These are phyloP conservation scores for Camelina hispida DNA, from an alignment of 345 rosid genomes.

Conservation along the genomic window DNA sequence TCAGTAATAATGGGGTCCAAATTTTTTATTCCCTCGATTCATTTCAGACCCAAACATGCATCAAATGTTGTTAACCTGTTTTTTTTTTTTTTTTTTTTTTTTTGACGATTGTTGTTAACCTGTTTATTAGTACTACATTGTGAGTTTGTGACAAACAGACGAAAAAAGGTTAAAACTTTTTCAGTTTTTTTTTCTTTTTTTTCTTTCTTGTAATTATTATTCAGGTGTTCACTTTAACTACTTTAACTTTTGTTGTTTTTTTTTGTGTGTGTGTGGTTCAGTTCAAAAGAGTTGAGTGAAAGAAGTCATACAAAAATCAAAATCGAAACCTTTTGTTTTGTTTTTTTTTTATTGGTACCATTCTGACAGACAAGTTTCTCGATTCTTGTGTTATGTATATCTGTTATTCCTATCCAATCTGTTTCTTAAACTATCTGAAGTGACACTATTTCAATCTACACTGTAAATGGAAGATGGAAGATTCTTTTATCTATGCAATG, in stretches of 20 bases:
- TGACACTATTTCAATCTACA: neutral
- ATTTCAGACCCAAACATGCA: neutral
- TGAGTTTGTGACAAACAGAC: too few species aligned
- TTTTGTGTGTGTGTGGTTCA: neutral
- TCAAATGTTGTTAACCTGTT: too few species aligned
- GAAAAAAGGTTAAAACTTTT: neutral
- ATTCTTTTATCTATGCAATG: slow-evolving; percentile 9
- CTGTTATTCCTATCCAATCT: neutral
- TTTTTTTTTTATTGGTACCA: neutral
- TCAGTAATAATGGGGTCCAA: neutral
- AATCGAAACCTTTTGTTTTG: neutral
- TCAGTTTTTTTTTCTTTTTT: neutral
- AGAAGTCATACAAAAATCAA: neutral
- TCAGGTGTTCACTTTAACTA: neutral
- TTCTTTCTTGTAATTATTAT: too few species aligned
- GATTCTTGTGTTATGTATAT: neutral
- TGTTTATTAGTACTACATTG: too few species aligned
- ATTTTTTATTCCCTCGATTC: neutral
- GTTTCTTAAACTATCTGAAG: neutral
- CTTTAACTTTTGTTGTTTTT: neutral
- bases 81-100: too few species aligned
- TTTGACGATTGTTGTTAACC: too few species aligned
- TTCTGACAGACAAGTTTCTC: neutral
- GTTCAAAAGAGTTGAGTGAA: neutral
- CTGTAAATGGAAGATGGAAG: neutral